Evolutionary conservation across 495 filamentous ascomycete species (phyloP), one percentile per base, ranked within the genome.

Genomic region (Penicillium dipodomyicola): DNA sequence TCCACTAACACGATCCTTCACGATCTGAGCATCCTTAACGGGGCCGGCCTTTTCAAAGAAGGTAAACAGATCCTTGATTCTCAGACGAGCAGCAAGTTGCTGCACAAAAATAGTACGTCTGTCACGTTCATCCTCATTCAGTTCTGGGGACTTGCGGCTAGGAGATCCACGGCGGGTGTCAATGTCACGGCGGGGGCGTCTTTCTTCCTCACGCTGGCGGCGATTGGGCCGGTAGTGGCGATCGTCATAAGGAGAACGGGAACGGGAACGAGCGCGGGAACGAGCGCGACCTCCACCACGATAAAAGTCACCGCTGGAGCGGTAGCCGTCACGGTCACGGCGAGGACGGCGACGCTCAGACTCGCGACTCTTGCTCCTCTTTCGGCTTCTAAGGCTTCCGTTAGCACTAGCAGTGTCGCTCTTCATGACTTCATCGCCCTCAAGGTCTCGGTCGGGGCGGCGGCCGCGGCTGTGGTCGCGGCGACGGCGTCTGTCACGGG

Each of bases 11-110:
- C 95, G 82, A 65, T 99, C 95, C 77, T 96, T 97, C n/a, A 99
- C 95, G 65, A 99, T 97, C 74, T 97, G 94, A 50, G 95, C 95
- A 73, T 97, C 95, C 65, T 92, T 95, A 25, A 99, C 94, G 30
- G 90, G 88, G 63, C 95, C 95, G 66, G 93, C 89, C 75, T 93
- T 92, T 73, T 96, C 91, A 68, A 99, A 99, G 70, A 99, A 99
- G 54, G 83, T 83, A 73, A 93, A 90, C 50, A 99, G 81, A 69
- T 99, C 92, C 67, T 90, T 92, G 52, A 91, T 94, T 58, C 92
- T 86, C 55, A 97, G 80, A 63, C 94, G 91, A 50, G 90, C 90
- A 51, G 94, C 92, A 60, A 99, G 85, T 70, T 99, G 95, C 76
- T 97, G 94, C 42, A 97, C 95, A 67, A 99, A 99, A 57, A 99